Percentiles rank a stretch among this genome's conserved stretches.
phyloP scores from a whole-genome alignment of 2,329 filamentous ascomycete species.

The Trichoderma sp. region DNA sequence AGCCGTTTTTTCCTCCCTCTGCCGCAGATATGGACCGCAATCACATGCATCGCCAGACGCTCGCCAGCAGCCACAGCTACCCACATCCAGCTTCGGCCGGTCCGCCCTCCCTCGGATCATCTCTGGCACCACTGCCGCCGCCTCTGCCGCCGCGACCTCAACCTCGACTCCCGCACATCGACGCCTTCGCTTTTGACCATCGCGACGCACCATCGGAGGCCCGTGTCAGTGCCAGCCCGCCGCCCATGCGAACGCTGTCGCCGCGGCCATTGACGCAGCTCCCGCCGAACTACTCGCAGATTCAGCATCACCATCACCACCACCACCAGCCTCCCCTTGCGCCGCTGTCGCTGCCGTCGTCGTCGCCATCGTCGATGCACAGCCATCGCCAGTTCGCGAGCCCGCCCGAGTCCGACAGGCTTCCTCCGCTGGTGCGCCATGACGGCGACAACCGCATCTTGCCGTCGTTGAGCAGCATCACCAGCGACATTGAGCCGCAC shows the following conservation, averaged over 20 bases:
- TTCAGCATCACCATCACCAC: background rate
- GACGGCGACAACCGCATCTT: slow-evolving; percentile 39
- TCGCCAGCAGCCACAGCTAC: slow-evolving; percentile 19
- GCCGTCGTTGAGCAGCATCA: slow-evolving; percentile 45
- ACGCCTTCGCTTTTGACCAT: background rate
- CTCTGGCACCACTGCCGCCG: background rate
- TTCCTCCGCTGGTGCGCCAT: slow-evolving; percentile 37
- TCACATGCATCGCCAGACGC: slow-evolving; percentile 34
- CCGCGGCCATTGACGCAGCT: slow-evolving; percentile 5
- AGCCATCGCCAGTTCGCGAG: slow-evolving; percentile 13
- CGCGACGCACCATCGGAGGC: background rate
- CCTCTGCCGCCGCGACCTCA: slow-evolving; percentile 19
- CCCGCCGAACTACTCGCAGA: slow-evolving; percentile 22
- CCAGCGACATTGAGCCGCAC: slow-evolving; percentile 37
- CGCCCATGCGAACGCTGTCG: background rate
- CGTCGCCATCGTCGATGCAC: slow-evolving; percentile 18
- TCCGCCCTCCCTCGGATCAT: slow-evolving; percentile 18
- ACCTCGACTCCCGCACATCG: slow-evolving; percentile 20
- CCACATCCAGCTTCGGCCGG: slow-evolving; percentile 15
- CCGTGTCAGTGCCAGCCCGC: background rate
- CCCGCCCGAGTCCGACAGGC: slow-evolving; percentile 28
- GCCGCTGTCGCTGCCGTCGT: slow-evolving; percentile 3
- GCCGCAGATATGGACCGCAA: slow-evolving; percentile 30
- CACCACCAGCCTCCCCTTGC: background rate
- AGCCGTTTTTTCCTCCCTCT: slow-evolving; percentile 2